Evolutionary conservation across 176 grass and related monocot genomes (phyloP).

Genomic region (Eleusine indica): DNA sequence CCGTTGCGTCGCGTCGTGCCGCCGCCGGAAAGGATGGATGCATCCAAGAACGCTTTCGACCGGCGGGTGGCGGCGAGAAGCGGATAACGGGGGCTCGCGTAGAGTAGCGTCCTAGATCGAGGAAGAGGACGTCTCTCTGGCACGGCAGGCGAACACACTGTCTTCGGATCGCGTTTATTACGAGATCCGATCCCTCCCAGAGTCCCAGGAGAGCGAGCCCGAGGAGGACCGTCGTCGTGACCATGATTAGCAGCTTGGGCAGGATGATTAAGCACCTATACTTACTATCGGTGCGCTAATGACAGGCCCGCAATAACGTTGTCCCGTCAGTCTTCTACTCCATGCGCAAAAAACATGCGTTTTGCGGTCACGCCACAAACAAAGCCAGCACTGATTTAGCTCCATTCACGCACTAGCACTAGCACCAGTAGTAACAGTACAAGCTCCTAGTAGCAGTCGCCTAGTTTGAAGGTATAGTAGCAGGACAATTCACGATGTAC

Average conservation of each 20-base stretch:
- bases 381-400: neutral
- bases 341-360: too few relatives aligned
- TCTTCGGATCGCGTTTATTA: too few relatives aligned
- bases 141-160: too few relatives aligned
- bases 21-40: neutral
- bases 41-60: constrained; percentile 5
- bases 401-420: neutral
- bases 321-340: neutral
- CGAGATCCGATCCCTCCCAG: too few relatives aligned
- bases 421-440: neutral
- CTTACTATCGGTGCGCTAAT: too few relatives aligned
- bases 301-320: neutral
- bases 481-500: neutral
- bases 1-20: neutral
- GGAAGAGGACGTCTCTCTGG: too few relatives aligned
- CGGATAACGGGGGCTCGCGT: neutral
- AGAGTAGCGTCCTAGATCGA: too few relatives aligned
- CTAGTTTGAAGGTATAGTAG: neutral
- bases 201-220: too few relatives aligned
- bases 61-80: neutral
- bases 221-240: too few relatives aligned
- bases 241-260: too few relatives aligned
- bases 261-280: too few relatives aligned
- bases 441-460: neutral
- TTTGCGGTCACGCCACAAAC: neutral